Base-by-base conservation (phyloP, 495 filamentous ascomycete species). In the Xylaria intraflava region DNA sequence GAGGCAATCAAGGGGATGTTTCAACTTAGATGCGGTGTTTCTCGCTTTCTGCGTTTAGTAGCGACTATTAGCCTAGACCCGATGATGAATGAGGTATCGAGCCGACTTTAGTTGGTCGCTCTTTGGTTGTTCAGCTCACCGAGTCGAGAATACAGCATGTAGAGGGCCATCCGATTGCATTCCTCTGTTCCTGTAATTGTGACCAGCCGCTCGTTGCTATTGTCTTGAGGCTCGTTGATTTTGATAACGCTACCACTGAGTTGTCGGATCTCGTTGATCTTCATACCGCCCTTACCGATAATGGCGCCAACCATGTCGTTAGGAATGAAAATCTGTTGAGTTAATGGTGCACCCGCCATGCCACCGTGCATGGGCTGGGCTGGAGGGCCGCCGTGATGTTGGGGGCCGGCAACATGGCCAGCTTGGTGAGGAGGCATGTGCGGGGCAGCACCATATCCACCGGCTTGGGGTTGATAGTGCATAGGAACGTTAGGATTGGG, bases 241-340 rank as follows among this genome's bases (percentile, higher is more conserved):
- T 98, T 98, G 67, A 98, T 98, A 11, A 97, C 92, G 71, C 93
- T 97, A 56, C 94, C 94, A 62, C 88, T 94, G 60, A 98, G 80
- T 61, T 94, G 89, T 51, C 93, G 84, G 56, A 98, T 98, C 74
- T 98, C 93, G 66, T 98, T 98, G 78, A 98, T 98, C 82, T 98
- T 98, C 22, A 90, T 88, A 56, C 93, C 93, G 51, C 93, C 94
- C 74, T 98, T 98, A 54, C 93, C 93, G 62, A 98, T 98, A 62
- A 98, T 98, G 43, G 93, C 93, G 45, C 93, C 93, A 48, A 98
- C 93, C 93, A 98, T 98, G 64, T 98, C 93, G 69, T 98, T 98
- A 40, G 93, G 93, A 64, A 98, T 98, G 72, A 84, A 98, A 59
- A 98, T 98, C 70, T 98, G 93, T 66, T 98, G 93, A 1, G 93